Base-by-base conservation (phyloP, 1,284 basidiomycete species). In the Ganoderma meredithae region DNA sequence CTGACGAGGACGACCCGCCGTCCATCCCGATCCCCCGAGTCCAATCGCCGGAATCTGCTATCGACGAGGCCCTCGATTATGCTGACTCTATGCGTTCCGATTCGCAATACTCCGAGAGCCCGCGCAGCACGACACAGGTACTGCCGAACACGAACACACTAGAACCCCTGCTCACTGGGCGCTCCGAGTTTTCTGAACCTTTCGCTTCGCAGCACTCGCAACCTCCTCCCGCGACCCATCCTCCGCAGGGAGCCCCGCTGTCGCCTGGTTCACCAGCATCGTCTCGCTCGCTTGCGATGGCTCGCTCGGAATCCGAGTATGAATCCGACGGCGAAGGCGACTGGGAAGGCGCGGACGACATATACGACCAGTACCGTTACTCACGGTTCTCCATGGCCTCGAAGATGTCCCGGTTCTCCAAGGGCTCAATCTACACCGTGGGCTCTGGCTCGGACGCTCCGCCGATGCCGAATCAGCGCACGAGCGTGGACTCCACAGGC, bases 291-390 rank as follows among this genome's bases (percentile, higher is more conserved):
- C 39, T 19, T 22, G n/a, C 3, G 40, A 39, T 66, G 3, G 55
- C 59, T 15, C 75, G 65, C 25, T 75, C 78, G 13, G 77, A 77
- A 47, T 76, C 74, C 6, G 77, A 78, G 22, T 80, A 80, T 59
- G 82, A 80, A n/a, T 68, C 60, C 6, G 81, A 56, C 19, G 19
- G 85, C 81, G 36, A n/a, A n/a, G 55, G 39, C 6, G 84, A 86
- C 68, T 90, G 89, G 85, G 88, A 90, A 66, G 87, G 86, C 41
- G 86, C 85, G 15, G 82, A 81, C 5, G 89, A 91, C 71, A 91
- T 93, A 62, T 93, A 92, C 72, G 91, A 93, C 75, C 85, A 90
- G 70, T 93, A 93, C 74, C 85, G 90, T 2, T 93, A 92, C 73
- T 91, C 90, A 8, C 81, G 89, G 8, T 84, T 84, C 66, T 91